phyloP scores from a whole-genome alignment of 495 filamentous ascomycete species.

The Penicillium silybi region DNA sequence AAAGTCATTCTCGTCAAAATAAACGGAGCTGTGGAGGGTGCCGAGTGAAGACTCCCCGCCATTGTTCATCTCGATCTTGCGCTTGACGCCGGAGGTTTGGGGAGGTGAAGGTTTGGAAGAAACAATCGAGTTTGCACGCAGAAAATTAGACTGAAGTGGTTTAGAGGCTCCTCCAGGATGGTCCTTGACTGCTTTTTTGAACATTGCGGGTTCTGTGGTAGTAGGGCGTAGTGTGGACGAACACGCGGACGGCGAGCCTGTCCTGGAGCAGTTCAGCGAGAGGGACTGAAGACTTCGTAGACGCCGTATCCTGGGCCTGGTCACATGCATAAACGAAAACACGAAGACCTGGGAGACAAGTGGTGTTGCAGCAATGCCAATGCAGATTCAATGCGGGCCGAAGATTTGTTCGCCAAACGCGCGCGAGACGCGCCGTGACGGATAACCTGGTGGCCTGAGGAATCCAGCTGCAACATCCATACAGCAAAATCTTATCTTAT shows the following conservation, averaged over 20 bases:
- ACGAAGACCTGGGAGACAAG: neutral
- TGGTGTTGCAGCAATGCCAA: neutral
- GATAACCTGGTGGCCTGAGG: neutral
- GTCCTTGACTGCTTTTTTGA: slow-evolving; percentile 42
- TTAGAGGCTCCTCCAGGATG: slow-evolving; percentile 32
- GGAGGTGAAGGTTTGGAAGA: slow-evolving; percentile 17
- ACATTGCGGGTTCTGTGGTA: slow-evolving; percentile 30
- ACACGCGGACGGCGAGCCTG: slow-evolving; percentile 21
- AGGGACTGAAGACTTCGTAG: slow-evolving; percentile 18
- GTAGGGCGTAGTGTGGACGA: slow-evolving; percentile 23
- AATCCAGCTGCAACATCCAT: neutral
- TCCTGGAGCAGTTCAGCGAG: slow-evolving; percentile 20
- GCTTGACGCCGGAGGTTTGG: slow-evolving; percentile 36
- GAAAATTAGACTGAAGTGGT: slow-evolving; percentile 36
- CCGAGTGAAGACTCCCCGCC: slow-evolving; percentile 32
- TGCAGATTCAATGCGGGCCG: neutral
- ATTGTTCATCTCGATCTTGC: slow-evolving; percentile 40
- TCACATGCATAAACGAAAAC: slow-evolving; percentile 33
- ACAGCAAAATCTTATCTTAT: slow-evolving; percentile 1
- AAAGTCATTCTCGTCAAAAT: slow-evolving; percentile 55
- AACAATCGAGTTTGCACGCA: slow-evolving; percentile 19
- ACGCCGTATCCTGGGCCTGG: slow-evolving; percentile 10
- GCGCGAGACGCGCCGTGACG: neutral
- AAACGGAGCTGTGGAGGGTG: slow-evolving; percentile 43
- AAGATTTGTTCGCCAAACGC: slow-evolving; percentile 1